A percentile compares a stretch with the other conserved stretches of the same genome.
Conservation (phyloP, 345 rosid species). For the Populus pruinosa region DNA sequence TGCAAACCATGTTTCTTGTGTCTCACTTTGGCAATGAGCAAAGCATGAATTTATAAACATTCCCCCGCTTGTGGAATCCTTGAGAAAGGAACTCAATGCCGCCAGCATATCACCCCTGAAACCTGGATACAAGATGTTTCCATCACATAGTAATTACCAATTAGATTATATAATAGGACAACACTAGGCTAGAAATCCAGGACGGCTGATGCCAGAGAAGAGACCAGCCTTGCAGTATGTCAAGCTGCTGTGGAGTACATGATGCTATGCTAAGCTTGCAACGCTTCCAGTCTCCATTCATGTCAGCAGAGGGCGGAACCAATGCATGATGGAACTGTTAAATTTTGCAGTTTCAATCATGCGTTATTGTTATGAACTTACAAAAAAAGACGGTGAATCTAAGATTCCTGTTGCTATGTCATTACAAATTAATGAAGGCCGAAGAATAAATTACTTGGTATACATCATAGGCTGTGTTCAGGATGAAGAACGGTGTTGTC, state of each 20-base stretch:
- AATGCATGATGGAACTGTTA: conserved; percentile 69
- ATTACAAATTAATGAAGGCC: neutral
- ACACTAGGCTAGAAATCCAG: neutral
- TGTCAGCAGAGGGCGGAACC: conserved; percentile 84
- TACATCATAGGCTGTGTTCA: conserved; percentile 91
- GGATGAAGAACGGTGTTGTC: conserved; percentile 64
- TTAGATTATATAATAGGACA: neutral
- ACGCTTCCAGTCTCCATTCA: conserved; percentile 57
- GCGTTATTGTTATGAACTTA: neutral
- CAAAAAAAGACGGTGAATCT: neutral
- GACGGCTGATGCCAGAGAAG: neutral
- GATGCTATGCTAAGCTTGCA: conserved; percentile 62
- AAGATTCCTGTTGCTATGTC: neutral
- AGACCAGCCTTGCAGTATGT: conserved; percentile 56
- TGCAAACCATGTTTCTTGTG: conserved; percentile 83
- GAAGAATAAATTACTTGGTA: conserved; percentile 53
- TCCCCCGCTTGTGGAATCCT: conserved; percentile 49
- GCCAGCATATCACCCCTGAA: conserved; percentile 71
- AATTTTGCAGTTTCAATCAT: conserved; percentile 1
- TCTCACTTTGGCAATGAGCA: conserved; percentile 94
- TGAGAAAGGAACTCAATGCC: conserved; percentile 43
- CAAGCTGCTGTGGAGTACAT: conserved; percentile 54
- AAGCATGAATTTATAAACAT: conserved; percentile 92
- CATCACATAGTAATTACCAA: neutral
- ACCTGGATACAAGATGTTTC: conserved; percentile 37